A percentile compares a stretch with the other conserved stretches of the same genome.
Conservation (phyloP, 805 yeast species). For the Cyberlindnera galapagoensis region DNA sequence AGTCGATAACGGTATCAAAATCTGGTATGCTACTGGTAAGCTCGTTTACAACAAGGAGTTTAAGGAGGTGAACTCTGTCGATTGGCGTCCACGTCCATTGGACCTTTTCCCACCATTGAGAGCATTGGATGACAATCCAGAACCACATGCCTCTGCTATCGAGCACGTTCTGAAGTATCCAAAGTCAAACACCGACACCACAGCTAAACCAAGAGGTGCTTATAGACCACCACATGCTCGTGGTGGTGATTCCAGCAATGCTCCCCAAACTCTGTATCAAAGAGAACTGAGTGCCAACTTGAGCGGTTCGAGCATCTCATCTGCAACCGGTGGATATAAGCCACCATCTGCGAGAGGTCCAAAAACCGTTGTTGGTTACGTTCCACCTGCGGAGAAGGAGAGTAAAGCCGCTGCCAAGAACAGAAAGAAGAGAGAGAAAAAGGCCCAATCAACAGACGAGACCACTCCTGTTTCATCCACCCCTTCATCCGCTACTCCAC, state of each 20-base stretch:
- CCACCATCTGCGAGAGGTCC: slow-evolving; percentile 27
- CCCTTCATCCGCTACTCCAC: slow-evolving; percentile 7
- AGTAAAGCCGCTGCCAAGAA: slow-evolving; percentile 66
- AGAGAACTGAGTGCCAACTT: slow-evolving; percentile 37
- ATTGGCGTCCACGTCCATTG: slow-evolving; percentile 65
- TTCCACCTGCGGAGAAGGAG: slow-evolving; percentile 38
- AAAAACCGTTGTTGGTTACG: slow-evolving; percentile 54
- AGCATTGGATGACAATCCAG: slow-evolving; percentile 45
- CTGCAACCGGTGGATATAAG: slow-evolving; percentile 19
- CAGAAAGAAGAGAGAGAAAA: slow-evolving; percentile 68
- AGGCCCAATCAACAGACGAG: slow-evolving; percentile 21
- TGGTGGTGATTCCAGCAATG: slow-evolving; percentile 27
- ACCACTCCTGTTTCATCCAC: slow-evolving; percentile 10
- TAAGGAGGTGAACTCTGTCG: slow-evolving; percentile 70
- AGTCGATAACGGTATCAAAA: slow-evolving; percentile 90
- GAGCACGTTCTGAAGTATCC: slow-evolving; percentile 40
- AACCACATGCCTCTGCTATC: slow-evolving; percentile 65
- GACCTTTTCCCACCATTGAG: slow-evolving; percentile 30
- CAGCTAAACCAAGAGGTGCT: slow-evolving; percentile 73
- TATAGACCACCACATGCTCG: slow-evolving; percentile 97
- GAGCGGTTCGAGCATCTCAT: slow-evolving; percentile 6
- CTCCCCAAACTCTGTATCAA: slow-evolving; percentile 47
- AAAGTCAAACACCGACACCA: slow-evolving; percentile 25
- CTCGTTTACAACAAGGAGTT: slow-evolving; percentile 73
- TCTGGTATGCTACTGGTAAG: slow-evolving; percentile 90